Evolutionary conservation across 805 yeast genomes (phyloP).

Genomic region (Wickerhamomyces xylosicus): DNA sequence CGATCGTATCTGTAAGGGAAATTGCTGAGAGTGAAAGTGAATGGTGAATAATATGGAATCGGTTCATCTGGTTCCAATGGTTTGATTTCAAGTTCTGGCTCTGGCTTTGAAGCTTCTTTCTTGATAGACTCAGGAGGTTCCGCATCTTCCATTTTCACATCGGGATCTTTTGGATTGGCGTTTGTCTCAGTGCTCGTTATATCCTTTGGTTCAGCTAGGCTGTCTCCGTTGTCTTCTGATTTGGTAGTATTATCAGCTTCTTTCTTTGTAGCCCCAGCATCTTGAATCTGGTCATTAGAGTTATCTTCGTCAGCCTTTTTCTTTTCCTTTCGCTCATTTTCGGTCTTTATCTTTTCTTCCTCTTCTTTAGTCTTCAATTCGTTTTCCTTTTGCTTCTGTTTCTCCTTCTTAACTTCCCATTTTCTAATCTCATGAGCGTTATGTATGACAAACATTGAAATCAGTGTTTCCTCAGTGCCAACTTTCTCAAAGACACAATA

Average conservation of each 20-base stretch:
- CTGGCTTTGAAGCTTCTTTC: slow-evolving; percentile 14
- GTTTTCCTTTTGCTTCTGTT: slow-evolving; percentile 14
- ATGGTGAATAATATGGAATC: slow-evolving; percentile 38
- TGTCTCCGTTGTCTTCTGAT: slow-evolving; percentile 9
- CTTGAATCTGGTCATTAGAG: slow-evolving; percentile 6
- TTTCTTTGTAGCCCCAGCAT: slow-evolving; percentile 4
- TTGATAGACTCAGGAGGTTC: slow-evolving; percentile 2
- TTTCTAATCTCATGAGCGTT: slow-evolving; percentile 17
- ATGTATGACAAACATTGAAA: slow-evolving; percentile 26
- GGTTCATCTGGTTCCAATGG: slow-evolving; percentile 21
- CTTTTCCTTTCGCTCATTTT: slow-evolving; percentile 15
- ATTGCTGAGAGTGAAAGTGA: slow-evolving; percentile 55
- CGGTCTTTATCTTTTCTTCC: slow-evolving; percentile 13
- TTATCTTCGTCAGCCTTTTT: slow-evolving; percentile 10
- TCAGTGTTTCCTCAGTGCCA: slow-evolving; percentile 23
- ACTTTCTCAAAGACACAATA: slow-evolving; percentile 61
- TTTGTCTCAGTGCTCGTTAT: slow-evolving; percentile 3
- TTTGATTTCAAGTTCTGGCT: neutral
- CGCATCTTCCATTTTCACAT: slow-evolving; percentile 4
- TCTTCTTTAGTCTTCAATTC: slow-evolving; percentile 19
- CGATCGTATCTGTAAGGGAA: slow-evolving; percentile 59
- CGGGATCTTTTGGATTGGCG: slow-evolving; percentile 6
- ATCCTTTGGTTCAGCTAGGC: slow-evolving; percentile 9
- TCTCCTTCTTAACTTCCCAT: slow-evolving; percentile 11
- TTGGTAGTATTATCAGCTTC: slow-evolving; percentile 3